phyloP scores from a whole-genome alignment of 352 stramenopile genomes.

The Globisporangium recalcitrans region DNA sequence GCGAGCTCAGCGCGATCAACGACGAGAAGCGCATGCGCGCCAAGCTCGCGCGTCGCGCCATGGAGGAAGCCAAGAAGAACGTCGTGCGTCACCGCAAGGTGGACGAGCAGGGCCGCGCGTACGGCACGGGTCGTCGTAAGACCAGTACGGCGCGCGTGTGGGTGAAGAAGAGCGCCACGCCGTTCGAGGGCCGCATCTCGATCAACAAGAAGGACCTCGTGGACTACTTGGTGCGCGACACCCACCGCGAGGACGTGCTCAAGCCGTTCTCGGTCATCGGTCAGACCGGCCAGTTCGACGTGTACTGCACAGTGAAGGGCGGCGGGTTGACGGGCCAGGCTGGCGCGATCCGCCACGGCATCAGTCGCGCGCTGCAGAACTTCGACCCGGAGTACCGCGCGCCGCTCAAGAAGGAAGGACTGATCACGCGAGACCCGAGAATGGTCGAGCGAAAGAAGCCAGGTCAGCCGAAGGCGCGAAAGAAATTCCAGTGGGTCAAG shows the following conservation, averaged over 20 bases:
- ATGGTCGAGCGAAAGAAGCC: slow-evolving; percentile 97
- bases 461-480: slow-evolving; percentile 94
- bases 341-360: slow-evolving; percentile 90
- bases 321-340: slow-evolving; percentile 93
- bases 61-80: slow-evolving; percentile 74
- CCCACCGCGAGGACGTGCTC: slow-evolving; percentile 88
- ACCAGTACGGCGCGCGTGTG: slow-evolving; percentile 91
- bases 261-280: slow-evolving; percentile 67
- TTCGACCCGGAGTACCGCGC: slow-evolving; percentile 92
- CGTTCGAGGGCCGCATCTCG: slow-evolving; percentile 83
- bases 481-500: slow-evolving; percentile 98
- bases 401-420: slow-evolving; percentile 89
- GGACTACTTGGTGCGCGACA: slow-evolving; percentile 91
- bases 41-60: slow-evolving; percentile 56
- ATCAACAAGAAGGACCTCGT: slow-evolving; percentile 94
- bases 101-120: slow-evolving; percentile 74
- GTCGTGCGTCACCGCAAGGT: slow-evolving; percentile 62
- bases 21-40: slow-evolving; percentile 61
- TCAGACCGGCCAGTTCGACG: slow-evolving; percentile 86
- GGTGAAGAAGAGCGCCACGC: slow-evolving; percentile 78
- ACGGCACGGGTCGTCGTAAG: slow-evolving; percentile 93
- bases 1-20: slow-evolving; percentile 58
- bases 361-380: slow-evolving; percentile 90
- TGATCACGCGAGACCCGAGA: slow-evolving; percentile 92
- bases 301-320: slow-evolving; percentile 89